phyloP scores from a whole-genome alignment of 768 basidiomycete genomes.

The Mycena latifolia region DNA sequence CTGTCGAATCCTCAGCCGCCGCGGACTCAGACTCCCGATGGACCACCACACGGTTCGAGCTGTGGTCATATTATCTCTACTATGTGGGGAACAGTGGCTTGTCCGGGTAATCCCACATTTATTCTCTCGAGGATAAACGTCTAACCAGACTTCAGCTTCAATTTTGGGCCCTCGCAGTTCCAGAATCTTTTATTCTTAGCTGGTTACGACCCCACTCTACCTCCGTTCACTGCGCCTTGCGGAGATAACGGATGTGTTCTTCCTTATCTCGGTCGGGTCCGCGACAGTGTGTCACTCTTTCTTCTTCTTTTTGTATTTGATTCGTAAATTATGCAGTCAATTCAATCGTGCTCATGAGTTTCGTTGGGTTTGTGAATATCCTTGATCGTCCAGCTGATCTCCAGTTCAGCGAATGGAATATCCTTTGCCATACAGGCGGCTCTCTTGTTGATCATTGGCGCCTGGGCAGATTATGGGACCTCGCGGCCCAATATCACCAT shows the following conservation, averaged over 20 bases:
- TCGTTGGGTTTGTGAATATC: not conserved
- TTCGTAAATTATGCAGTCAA: slow-evolving; percentile 60
- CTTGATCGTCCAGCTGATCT: not conserved
- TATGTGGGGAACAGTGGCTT: slow-evolving; percentile 78
- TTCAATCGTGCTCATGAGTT: slow-evolving; percentile 77
- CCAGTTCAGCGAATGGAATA: slow-evolving; percentile 71
- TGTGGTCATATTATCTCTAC: slow-evolving; percentile 73
- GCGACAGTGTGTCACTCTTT: slow-evolving; percentile 62
- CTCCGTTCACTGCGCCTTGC: slow-evolving; percentile 67
- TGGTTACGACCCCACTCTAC: slow-evolving; percentile 75
- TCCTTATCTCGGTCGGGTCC: slow-evolving; percentile 70
- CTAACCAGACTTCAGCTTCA: slow-evolving; percentile 52
- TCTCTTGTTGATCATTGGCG: slow-evolving; percentile 73
- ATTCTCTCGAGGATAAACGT: slow-evolving; percentile 48
- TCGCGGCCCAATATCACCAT: slow-evolving; percentile 81
- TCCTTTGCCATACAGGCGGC: slow-evolving; percentile 83
- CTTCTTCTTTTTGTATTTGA: not conserved
- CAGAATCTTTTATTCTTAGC: slow-evolving; percentile 80
- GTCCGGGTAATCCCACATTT: slow-evolving; percentile 60
- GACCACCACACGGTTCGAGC: slow-evolving; percentile 62
- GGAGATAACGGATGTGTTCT: slow-evolving; percentile 69
- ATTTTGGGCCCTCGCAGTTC: slow-evolving; percentile 81
- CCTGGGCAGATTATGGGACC: slow-evolving; percentile 85
- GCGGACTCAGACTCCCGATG: slow-evolving; percentile 29
- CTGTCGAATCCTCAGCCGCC: not conserved